Conservation (phyloP, 306 rosid genomes). For the Cicer bijugum region DNA sequence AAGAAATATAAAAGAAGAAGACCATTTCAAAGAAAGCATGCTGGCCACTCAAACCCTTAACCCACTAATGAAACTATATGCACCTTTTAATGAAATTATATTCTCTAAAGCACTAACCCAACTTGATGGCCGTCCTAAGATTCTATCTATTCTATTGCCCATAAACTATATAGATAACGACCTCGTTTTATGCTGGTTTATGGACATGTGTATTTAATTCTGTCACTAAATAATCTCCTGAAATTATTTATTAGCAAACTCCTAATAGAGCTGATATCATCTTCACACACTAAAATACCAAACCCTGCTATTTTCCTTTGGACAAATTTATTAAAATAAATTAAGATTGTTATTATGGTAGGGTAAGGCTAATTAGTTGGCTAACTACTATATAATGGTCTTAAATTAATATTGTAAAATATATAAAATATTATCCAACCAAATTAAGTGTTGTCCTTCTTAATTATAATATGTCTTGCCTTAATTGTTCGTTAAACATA, state of each 20-base stretch:
- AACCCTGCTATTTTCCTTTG: conserved; percentile 54
- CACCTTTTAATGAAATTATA: conserved; percentile 62
- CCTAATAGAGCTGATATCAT: conserved; percentile 53
- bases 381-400: conserved; percentile 41
- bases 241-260: background rate
- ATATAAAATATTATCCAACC: conserved; percentile 17
- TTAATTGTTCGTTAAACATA: conserved; percentile 35
- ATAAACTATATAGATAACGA: conserved; percentile 54
- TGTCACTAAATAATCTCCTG: background rate
- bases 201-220: conserved; percentile 20
- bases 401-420: conserved; percentile 21
- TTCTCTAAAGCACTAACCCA: conserved; percentile 61
- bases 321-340: conserved; percentile 35
- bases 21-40: conserved; percentile 62
- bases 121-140: conserved; percentile 76
- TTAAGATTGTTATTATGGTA: conserved; percentile 15
- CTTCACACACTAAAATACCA: conserved; percentile 51
- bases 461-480: conserved; percentile 39
- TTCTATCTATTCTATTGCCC: conserved; percentile 61
- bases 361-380: conserved; percentile 45
- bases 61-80: conserved; percentile 52
- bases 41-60: conserved; percentile 64
- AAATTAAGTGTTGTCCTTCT: conserved; percentile 26
- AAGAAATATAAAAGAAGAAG: conserved; percentile 34
- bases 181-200: conserved; percentile 34